These are phyloP conservation scores for Chondrostereum purpureum DNA, from an alignment of 1,284 basidiomycete genomes.

Conservation along the genomic window DNA sequence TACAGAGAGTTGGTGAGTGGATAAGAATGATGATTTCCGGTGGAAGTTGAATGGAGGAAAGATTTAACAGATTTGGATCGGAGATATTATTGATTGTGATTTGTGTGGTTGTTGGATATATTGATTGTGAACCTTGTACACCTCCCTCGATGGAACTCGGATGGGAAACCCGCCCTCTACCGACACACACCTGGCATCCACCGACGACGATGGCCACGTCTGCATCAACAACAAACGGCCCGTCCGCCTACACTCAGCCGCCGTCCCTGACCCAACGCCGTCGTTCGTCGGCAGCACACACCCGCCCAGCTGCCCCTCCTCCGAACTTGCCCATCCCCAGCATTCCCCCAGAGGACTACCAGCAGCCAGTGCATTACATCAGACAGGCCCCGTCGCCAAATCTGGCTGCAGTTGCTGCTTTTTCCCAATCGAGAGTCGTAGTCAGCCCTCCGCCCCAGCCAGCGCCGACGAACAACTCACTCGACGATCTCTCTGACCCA, in stretches of 20 bases:
- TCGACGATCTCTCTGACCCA: conserved; percentile 56
- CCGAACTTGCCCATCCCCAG: conserved; percentile 69
- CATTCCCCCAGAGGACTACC: conserved; percentile 32
- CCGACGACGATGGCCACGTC: conserved; percentile 22
- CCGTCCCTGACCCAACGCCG: conserved; percentile 43
- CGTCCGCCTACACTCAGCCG: conserved; percentile 18
- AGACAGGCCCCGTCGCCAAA: conserved; percentile 49
- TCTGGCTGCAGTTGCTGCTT: conserved; percentile 51
- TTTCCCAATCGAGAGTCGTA: conserved; percentile 47
- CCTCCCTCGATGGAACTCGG: conserved; percentile 45
- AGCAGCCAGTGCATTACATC: conserved; percentile 32
- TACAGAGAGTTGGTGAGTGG: background rate
- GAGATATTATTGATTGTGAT: background rate
- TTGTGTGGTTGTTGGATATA: background rate
- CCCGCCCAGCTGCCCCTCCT: conserved; percentile 61
- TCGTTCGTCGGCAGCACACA: conserved; percentile 59
- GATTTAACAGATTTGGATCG: background rate
- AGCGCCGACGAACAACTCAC: no score
- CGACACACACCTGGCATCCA: conserved; percentile 30
- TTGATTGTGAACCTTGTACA: no score
- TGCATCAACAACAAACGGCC: conserved; percentile 19
- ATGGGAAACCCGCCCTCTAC: conserved; percentile 37
- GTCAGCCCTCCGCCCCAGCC: no score
- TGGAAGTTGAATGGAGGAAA: background rate
- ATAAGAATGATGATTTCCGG: background rate